Percentiles rank a stretch among this genome's conserved stretches.
These are phyloP conservation scores for Lachnellula arida DNA, from an alignment of 2,329 filamentous ascomycete genomes.

Conservation along the genomic window DNA sequence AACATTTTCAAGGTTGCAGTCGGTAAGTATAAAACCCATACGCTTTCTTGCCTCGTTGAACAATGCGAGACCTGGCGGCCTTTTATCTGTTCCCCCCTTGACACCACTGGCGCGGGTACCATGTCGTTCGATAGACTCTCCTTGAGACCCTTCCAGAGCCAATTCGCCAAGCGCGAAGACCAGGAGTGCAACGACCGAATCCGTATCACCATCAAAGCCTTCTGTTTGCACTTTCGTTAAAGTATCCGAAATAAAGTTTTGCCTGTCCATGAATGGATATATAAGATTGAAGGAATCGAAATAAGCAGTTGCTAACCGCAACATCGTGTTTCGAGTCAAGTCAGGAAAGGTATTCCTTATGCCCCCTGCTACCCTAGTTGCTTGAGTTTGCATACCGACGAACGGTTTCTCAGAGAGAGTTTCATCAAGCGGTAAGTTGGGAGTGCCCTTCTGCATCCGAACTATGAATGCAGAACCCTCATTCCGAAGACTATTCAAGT, in stretches of 20 bases:
- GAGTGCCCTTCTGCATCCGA: slow-evolving; percentile 25
- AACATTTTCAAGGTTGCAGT: slow-evolving; percentile 53
- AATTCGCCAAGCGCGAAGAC: slow-evolving; percentile 56
- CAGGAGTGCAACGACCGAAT: slow-evolving; percentile 50
- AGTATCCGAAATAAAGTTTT: slow-evolving; percentile 46
- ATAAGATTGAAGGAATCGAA: slow-evolving; percentile 57
- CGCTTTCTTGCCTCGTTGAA: slow-evolving; percentile 59
- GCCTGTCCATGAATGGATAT: slow-evolving; percentile 54
- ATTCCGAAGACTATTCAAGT: slow-evolving; percentile 34
- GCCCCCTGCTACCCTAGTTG: slow-evolving; percentile 24
- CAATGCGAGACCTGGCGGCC: slow-evolving; percentile 52
- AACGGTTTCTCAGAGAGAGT: slow-evolving; percentile 22
- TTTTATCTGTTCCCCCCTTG: slow-evolving; percentile 44
- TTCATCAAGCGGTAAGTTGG: slow-evolving; percentile 25
- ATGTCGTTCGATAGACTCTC: slow-evolving; percentile 40
- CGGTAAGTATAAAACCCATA: slow-evolving; percentile 52
- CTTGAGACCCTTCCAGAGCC: slow-evolving; percentile 47
- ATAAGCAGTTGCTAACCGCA: slow-evolving; percentile 47
- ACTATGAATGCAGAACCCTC: slow-evolving; percentile 36
- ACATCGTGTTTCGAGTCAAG: slow-evolving; percentile 46
- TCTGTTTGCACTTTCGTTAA: slow-evolving; percentile 42
- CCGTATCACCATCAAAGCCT: slow-evolving; percentile 45
- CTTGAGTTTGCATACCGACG: slow-evolving; percentile 31
- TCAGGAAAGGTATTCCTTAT: slow-evolving; percentile 27
- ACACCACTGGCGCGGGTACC: slow-evolving; percentile 47